These are phyloP conservation scores for Brassica carinata DNA, from an alignment of 345 rosid species.

Conservation along the genomic window DNA sequence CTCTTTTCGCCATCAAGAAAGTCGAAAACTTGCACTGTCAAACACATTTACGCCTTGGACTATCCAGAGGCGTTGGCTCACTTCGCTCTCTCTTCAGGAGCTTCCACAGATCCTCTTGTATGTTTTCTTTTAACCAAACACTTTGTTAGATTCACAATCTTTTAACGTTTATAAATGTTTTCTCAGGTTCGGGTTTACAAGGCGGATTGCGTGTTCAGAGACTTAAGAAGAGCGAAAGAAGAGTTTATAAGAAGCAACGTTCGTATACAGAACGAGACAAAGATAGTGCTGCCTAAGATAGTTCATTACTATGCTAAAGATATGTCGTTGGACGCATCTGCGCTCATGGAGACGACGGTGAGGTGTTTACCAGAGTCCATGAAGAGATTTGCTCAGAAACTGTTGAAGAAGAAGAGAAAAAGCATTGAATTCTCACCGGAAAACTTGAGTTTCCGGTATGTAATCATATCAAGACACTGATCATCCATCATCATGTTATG, in stretches of 20 bases:
- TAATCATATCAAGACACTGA: slow-evolving; percentile 45
- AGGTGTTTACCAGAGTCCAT: slow-evolving; percentile 50
- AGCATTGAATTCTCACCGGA: slow-evolving; percentile 58
- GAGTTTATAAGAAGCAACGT: slow-evolving; percentile 62
- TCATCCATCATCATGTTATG: not conserved
- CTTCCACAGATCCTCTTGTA: slow-evolving; percentile 74
- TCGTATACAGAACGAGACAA: slow-evolving; percentile 57
- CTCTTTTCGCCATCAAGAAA: slow-evolving; percentile 78
- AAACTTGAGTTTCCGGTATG: slow-evolving; percentile 66
- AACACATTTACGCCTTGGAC: slow-evolving; percentile 73
- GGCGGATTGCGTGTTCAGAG: slow-evolving; percentile 56
- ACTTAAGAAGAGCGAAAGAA: slow-evolving; percentile 60
- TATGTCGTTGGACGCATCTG: slow-evolving; percentile 50
- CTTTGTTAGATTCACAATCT: not conserved
- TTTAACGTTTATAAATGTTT: not conserved
- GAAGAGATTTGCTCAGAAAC: slow-evolving; percentile 48
- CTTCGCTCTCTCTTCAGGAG: slow-evolving; percentile 79
- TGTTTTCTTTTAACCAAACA: not conserved
- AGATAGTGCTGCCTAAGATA: slow-evolving; percentile 63
- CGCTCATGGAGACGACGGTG: slow-evolving; percentile 43
- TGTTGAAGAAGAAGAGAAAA: slow-evolving; percentile 46
- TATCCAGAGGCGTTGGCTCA: slow-evolving; percentile 82
- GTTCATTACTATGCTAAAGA: slow-evolving; percentile 65
- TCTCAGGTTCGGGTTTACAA: slow-evolving; percentile 66
- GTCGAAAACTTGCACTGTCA: slow-evolving; percentile 45